Base-by-base conservation (phyloP, 192 early-diverging fungal genomes). In the Coemansia sp. region DNA sequence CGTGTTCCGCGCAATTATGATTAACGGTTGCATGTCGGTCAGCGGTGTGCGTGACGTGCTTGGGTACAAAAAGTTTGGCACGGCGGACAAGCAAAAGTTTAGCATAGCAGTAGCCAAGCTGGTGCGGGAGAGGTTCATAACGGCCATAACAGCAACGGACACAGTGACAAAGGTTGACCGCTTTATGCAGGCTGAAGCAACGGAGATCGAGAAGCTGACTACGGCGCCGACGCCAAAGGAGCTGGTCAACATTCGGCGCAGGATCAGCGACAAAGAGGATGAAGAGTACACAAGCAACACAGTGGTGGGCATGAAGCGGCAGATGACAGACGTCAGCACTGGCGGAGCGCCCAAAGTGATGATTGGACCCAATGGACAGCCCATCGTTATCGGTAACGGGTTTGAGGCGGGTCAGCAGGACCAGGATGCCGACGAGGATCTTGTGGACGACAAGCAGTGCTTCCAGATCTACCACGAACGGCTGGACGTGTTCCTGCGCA, bases 381-480 rank as follows among this genome's bases (percentile, higher is more conserved):
- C 66, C 42, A 52, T 66, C 8, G n/a, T 28, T 14, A 17, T 59
- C 21, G 48, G 26, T 2, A 50, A 51, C 44, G 61, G 28, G 5
- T 24, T 49, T 46, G 61, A 52, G 17, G 46, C 34, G 55, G 64
- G 12, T 11, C 57, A 67, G 38, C 52, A 34, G 26, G 4, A 46
- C 21, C 42, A 44, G 31, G 21, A 38, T 24, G 46, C 62, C 3
- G 55, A 64, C 3, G 31, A 26, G 2, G 76, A 73, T 25, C 21
- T 66, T 7, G 69, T 74, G 31, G 86, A 88, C 48, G 72, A 85
- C 17, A 81, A 84, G 36, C 74, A 86, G 36, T 86, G 71, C 52
- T 91, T 91, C 70, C 76, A 78, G 46, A 63, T 88, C 40, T 89
- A 91, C 61, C 84, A 74, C 66, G 87, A 88, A 8, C 79, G 83